Evolutionary conservation across 495 filamentous ascomycete genomes (phyloP), one percentile per base, ranked within the genome.

Genomic region (Penicillium antarcticum): DNA sequence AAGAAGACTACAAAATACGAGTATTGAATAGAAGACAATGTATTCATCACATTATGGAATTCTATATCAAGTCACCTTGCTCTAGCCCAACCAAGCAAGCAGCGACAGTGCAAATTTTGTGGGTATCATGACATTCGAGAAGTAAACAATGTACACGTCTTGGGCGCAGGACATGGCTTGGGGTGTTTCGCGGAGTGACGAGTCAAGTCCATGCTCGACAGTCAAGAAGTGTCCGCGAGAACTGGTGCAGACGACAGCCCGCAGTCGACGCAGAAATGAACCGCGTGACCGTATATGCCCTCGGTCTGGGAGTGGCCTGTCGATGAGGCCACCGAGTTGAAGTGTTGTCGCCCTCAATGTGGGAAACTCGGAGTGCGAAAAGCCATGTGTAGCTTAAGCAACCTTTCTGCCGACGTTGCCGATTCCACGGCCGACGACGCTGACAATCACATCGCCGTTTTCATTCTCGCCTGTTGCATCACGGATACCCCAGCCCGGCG

Each of bases 361-460:
- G 36, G 26, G 19, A 42, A 37, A 41, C 13, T 40, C 39, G 47
- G 38, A 19, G 39, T 42, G 31, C 24, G 19, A 23, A 42, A 31
- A 32, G 38, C n/a, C 10, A 16, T 12, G 12, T 13, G 21, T 21
- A 34, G 35, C 34, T 79, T 80, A 98, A 61, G 88, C 88, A 65
- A 97, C 85, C 72, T 97, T 97, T 52, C 91, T 81, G 32, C 92
- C 94, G 39, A 97, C 87, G 69, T 99, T 99, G 5, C 95, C 95
- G 39, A 99, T 89, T 17, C 95, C 95, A 61, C 81, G 86, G 23
- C 95, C 95, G 56, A 97, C 94, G 24, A 99, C 84, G 51, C 90
- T 95, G 43, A 97, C 80, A 32, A 97, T 81, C 36, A 97, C 75
- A 66, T 92, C 88, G 6, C 72, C 80, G 16, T 75, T 74, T 33